Evolutionary conservation across 2,329 filamentous ascomycete genomes (phyloP), one percentile per base, ranked within the genome.

Genomic region (Stagonosporopsis cucurbitacearum): DNA sequence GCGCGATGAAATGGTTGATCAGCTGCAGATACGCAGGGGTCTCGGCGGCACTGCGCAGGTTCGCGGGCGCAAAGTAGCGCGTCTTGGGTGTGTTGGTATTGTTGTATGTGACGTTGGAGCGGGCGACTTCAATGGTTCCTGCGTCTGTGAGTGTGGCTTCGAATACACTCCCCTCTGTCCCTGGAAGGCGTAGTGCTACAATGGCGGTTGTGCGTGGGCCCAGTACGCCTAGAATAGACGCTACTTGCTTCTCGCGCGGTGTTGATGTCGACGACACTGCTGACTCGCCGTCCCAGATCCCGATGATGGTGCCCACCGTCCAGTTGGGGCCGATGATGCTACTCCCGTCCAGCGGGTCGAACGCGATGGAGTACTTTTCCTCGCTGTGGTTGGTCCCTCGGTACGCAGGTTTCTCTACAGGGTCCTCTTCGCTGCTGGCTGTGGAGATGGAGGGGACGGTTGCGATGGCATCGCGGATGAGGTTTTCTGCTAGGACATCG

Each of bases 261-360:
- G 46, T 28, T 13, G 62, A 54, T n/a, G 62, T 54, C 8, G 28
- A 2, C 1, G 50, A 54, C 1, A 75, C 40, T 3, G 72, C 73
- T 1, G 64, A 63, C 1, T 41, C 4, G 1, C 70, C 69, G 23
- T 68, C 62, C 73, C 86, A 88, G 35, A 88, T 72, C 7, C 85
- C 85, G 15, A 86, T 72, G 54, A 88, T 88, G 42, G 84, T 87
- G 68, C 84, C 73, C 7, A 75, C 73, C 2, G 69, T 69, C 73
- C 73, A 75, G 53, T 75, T 75, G 12, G 73, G 68, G 2, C 69
- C 68, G 44, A 75, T 75, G 57, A 88, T 88, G 42, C 84, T 87
- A 69, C 82, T 85, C 11, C 86, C 86, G 61, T 88, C 86, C 0
- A 88, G 79, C 0, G 86, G 86, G 62, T 88, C 86, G 62, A 88